Evolutionary conservation across 495 filamentous ascomycete species (phyloP), one percentile per base, ranked within the genome.

Genomic region (Darksidea phi): DNA sequence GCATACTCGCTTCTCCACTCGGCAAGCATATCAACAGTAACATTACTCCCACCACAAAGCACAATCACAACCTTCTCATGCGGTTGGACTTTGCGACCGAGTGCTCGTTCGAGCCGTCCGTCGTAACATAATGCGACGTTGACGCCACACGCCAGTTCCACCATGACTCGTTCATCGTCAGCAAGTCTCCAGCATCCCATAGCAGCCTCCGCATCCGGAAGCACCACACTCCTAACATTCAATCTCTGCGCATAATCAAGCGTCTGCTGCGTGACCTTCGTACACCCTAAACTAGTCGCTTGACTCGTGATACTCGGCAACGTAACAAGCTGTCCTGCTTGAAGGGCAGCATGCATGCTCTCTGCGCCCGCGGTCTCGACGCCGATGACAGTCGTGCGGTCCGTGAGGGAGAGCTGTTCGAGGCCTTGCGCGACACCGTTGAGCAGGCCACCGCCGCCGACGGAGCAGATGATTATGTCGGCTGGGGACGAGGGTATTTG

Each of bases 401-500:
- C 60, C 67, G 21, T 18, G 64, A 69, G 63, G 51, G 43, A 55
- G 26, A 36, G 26, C 63, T 63, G 37, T 60, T 88, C 83, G 8
- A 96, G 70, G 8, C 90, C 91, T 71, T 85, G 76, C 70, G 90
- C 82, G 6, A 97, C 67, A 0, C 93, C 93, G 58, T 86, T 87
- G 36, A 96, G 78, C 42, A 98, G 74, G 0, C 94, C 94, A 3
- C 94, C 94, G 13, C 94, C 94, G 11, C 93, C 94, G 46, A 96
- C 90, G 63, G 80, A 88, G 71, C 89, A 95, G 11, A 96, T 80
- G 1, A 98, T 73, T 7, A 82, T 88, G 66, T 91, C 86, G 18
- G 87, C 67, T 15, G 65, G 59, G n/a, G 70, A 55, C 13, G 71
- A 62, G 3, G 73, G 70, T 57, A 89, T 71, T 71, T 90, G 86